Evolutionary conservation across 2,329 filamentous ascomycete genomes (phyloP), one percentile per base, ranked within the genome.

Genomic region (Eutypella sp.): DNA sequence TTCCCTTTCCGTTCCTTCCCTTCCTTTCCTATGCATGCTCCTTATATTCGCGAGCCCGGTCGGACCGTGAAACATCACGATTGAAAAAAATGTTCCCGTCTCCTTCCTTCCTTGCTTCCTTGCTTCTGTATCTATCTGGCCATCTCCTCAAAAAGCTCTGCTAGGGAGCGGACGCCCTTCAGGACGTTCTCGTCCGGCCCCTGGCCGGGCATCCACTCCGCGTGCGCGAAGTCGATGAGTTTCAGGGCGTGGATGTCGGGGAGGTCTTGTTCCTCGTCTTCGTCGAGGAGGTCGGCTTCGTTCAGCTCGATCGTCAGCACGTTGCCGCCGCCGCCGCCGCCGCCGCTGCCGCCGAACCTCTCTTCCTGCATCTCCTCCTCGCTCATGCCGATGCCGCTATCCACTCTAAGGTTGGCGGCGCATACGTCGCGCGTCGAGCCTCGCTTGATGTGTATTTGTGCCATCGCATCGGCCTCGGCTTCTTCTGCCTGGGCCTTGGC

Each of bases 211-310:
- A 82, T 85, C 84, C 86, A 97, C 41, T 74, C 70, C 10, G 93
- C 93, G 67, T 99, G 93, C 2, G 93, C 93, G 74, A 99, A 99
- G 65, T 99, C 93, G 57, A 99, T 99, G 52, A 99, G 75, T 62
- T 92, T 93, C 41, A 96, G 75, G 11, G 82, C 78, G 58, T 85
- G 89, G 37, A 95, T 79, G 57, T 84, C 50, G 48, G 62, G 23
- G 54, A 65, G 61, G 49, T 69, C 61, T 42, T 78, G 72, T 39
- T 74, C 69, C 3, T 81, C 77, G 2, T 82, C 77, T 1, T 81
- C 76, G 1, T 74, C 71, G 2, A 73, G 71, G 2, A 72, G 72
- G 1, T 71, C 72, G 1, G 71, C 62, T 0, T 68, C 66, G 33
- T 65, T 64, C 11, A 49, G 47, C 10, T 52, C 54, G 23, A 50